Evolutionary conservation across 495 filamentous ascomycete genomes (phyloP).

Genomic region (Aspergillus kassunensis): DNA sequence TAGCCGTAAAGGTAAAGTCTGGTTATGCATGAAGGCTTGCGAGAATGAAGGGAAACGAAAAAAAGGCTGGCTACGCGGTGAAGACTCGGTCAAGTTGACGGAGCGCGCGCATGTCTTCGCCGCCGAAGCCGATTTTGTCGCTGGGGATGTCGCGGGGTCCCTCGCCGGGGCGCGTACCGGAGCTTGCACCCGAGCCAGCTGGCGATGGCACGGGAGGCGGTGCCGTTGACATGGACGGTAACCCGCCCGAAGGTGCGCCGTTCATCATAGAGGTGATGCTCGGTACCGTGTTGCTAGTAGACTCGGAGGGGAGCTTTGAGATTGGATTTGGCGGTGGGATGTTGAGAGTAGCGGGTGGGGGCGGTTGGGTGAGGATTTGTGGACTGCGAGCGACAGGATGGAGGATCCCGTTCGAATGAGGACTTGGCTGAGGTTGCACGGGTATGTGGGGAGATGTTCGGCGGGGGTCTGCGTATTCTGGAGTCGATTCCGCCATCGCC

Average conservation of each 20-base stretch:
- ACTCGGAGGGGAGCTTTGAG: slow-evolving; percentile 23
- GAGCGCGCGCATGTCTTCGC: slow-evolving; percentile 63
- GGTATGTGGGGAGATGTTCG: slow-evolving; percentile 38
- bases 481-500: slow-evolving; percentile 30
- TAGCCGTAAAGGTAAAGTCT: too few relatives aligned
- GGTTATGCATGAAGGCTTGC: neutral
- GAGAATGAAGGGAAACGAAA: neutral
- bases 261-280: slow-evolving; percentile 52
- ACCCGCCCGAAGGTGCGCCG: slow-evolving; percentile 39
- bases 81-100: slow-evolving; percentile 58
- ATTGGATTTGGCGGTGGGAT: slow-evolving; percentile 21
- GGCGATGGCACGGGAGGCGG: neutral
- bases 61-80: slow-evolving; percentile 25
- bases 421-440: slow-evolving; percentile 16
- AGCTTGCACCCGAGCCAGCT: slow-evolving; percentile 12
- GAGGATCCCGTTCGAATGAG: slow-evolving; percentile 26
- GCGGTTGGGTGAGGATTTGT: slow-evolving; percentile 29
- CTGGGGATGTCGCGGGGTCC: slow-evolving; percentile 60
- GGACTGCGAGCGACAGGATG: slow-evolving; percentile 24
- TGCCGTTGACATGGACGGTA: slow-evolving; percentile 32
- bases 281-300: slow-evolving; percentile 42
- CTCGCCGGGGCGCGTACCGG: slow-evolving; percentile 27
- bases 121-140: slow-evolving; percentile 57
- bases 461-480: slow-evolving; percentile 35
- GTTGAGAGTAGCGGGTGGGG: slow-evolving; percentile 23